A percentile compares a stretch with the other conserved stretches of the same genome.
phyloP scores from a whole-genome alignment of 345 rosid species.

The Salix viminalis region DNA sequence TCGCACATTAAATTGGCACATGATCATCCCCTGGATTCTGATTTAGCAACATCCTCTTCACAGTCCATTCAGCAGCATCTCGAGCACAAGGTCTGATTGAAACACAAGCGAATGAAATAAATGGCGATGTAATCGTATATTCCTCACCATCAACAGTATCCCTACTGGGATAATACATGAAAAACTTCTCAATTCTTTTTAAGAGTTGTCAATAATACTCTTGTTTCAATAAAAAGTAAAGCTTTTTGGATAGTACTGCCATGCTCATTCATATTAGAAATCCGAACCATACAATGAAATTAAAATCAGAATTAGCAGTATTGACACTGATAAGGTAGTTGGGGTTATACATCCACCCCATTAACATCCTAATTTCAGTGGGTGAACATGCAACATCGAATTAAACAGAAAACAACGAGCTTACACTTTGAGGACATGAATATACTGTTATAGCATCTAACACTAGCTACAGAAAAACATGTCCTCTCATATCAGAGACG shows the following conservation, averaged over 20 bases:
- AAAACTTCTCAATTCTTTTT: not conserved
- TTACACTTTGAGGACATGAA: not conserved
- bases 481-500: not conserved
- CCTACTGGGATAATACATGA: not conserved
- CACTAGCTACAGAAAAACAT: not conserved
- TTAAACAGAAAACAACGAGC: not conserved
- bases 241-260: not conserved
- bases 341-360: not conserved
- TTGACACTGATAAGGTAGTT: not conserved
- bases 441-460: not conserved
- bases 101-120: slow-evolving; percentile 3
- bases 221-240: slow-evolving; percentile 2
- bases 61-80: slow-evolving; percentile 25
- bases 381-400: not conserved
- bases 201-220: not conserved
- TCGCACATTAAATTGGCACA: slow-evolving; percentile 19
- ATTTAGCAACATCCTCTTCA: slow-evolving; percentile 21
- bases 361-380: not conserved
- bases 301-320: not conserved
- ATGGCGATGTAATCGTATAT: not conserved
- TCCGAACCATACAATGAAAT: not conserved
- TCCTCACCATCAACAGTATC: not conserved
- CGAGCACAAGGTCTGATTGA: slow-evolving; percentile 30
- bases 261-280: not conserved
- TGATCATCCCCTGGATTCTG: slow-evolving; percentile 20